Base-by-base conservation (phyloP, 108 stramenopile genomes). In the Skeletonema menzelii region DNA sequence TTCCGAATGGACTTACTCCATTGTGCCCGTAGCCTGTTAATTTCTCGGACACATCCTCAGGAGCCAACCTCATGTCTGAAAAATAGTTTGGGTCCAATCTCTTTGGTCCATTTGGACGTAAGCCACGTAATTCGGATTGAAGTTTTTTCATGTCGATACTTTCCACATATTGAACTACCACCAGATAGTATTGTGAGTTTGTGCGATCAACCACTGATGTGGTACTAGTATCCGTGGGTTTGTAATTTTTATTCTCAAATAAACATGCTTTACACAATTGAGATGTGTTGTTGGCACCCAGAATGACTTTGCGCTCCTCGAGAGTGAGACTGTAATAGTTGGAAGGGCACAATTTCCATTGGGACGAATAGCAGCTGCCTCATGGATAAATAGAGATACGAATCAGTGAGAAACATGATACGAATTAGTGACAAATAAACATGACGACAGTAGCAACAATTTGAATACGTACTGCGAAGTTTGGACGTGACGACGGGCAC, bases 121-220 rank as follows among this genome's bases (percentile, higher is more conserved):
- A 66, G 19, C 83, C 75, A 40, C 90, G 86, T 11, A 95, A 74
- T 66, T 87, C 89, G 10, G 69, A 79, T 10, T 68, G 64, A 17
- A 93, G 66, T 57, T 86, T 88, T 15, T 83, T 88, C 14, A 67
- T 80, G 57, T 88, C 82, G 40, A 93, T 85, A 26, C 78, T 83
- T 24, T 92, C 83, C 11, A 84, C 87, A 47, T 95, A 95, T 65
- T 91, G 95, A 11, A 95, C 75, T 22, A 95, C 83, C 8, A 95
- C 86, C 30, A 95, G 65, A 22, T 91, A 82, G 46, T 90, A 91
- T 57, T 70, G 60, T 10, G 91, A 90, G 60, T 95, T 88, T 47
- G 82, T 88, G 10, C 35, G 20, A 27, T 80, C 79, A 31, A 56
- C 30, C 5, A 19, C 42, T n/a, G 32, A 22, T 5, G 35, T 20